Base-by-base conservation (phyloP, 345 rosid genomes). In the Moricandia moricandioides region DNA sequence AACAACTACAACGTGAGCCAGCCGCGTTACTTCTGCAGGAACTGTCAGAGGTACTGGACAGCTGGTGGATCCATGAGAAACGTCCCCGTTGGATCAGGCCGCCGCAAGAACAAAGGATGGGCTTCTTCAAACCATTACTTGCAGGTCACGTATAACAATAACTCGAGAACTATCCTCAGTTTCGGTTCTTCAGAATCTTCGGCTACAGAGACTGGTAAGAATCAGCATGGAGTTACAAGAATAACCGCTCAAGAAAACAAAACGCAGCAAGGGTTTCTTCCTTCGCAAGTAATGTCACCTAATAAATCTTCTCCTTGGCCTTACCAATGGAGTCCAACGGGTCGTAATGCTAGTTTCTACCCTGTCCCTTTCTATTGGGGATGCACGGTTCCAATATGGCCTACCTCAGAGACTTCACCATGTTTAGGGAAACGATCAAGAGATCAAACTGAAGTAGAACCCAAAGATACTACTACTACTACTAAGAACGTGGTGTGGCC, bases 41-140 rank as follows among this genome's bases (percentile, higher is more conserved):
- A 85, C 76, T 92, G 98, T 76, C 96, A 92, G 67, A 85, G 98
- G 76, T 92, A 92, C 78, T 90, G 98, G 98, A 92, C 96, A 12
- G 89, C 92, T 0, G 97, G 97, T 33, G 97, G 97, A 37, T 83
- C 92, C 60, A 87, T 88, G 94, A 86, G 98, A 74, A 92, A 83
- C 71, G 88, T 90, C 2, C 93, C 97, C 0, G 86, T 92, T 0
- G 98, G 98, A 6, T 88, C 98, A 45, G 97, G 98, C 3, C 88
- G 98, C 0, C 90, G 97, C 59, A 92, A 88, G 85, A 90, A 85
- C 81, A 90, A 88, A 80, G 82, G 82, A 69, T 67, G 88, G 79
- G 65, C 84, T 79, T 21, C 79, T 51, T 74, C 68, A 57, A 74
- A 83, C 74, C 77, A 40, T 57, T 78, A 78, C 81, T 58, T 71